These are phyloP conservation scores for Physcomitrium patens DNA, from an alignment of 225 moss, liverwort and hornwort genomes.

Conservation along the genomic window DNA sequence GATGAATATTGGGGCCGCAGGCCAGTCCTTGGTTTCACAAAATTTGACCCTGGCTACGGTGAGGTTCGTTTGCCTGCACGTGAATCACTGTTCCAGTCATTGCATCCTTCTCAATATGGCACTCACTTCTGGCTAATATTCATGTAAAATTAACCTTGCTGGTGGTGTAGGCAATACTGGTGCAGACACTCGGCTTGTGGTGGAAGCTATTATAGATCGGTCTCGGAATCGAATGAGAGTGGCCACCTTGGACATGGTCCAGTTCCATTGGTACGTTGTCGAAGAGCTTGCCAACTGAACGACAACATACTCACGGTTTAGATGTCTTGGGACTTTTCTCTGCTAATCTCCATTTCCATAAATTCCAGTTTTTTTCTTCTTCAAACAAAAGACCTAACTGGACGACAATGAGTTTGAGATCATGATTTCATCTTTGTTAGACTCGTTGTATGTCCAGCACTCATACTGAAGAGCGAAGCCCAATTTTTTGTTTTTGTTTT, in stretches of 20 bases:
- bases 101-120: neutral
- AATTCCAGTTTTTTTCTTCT: neutral
- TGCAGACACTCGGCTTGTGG: slow-evolving; percentile 46
- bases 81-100: slow-evolving; percentile 14
- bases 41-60: slow-evolving; percentile 63
- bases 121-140: slow-evolving; percentile 3
- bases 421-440: too few species aligned
- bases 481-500: neutral
- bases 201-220: slow-evolving; percentile 58
- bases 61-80: neutral
- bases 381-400: too few species aligned
- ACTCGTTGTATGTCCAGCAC: too few species aligned
- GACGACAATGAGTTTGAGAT: too few species aligned
- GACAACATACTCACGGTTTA: neutral
- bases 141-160: neutral
- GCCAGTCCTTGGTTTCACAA: slow-evolving; percentile 55
- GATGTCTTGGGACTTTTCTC: neutral
- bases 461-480: neutral
- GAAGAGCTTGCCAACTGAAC: slow-evolving; percentile 5
- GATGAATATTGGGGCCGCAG: slow-evolving; percentile 52
- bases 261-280: slow-evolving; percentile 58
- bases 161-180: slow-evolving; percentile 56
- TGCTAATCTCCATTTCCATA: slow-evolving; percentile 6
- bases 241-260: slow-evolving; percentile 58
- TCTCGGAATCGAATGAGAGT: slow-evolving; percentile 65